Evolutionary conservation across 1,284 basidiomycete species (phyloP), one percentile per base, ranked within the genome.

Genomic region (Ustilago xerochloae): DNA sequence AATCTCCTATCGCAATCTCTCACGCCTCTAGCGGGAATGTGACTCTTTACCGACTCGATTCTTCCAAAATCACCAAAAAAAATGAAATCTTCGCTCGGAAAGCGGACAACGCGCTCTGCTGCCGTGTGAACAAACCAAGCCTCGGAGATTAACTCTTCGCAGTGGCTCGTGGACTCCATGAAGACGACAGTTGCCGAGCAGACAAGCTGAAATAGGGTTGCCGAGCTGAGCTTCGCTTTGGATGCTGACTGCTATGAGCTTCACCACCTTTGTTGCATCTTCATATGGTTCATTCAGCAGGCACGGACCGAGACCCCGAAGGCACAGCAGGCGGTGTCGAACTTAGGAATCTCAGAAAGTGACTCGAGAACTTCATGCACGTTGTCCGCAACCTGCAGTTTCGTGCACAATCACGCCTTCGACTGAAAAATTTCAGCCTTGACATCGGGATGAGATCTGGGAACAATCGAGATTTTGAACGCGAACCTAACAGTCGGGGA

Each of bases 341-440:
- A n/a, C 24, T 6, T 6, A 28, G 24, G 22, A 28, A 26, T 26
- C 15, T 22, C 41, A 43, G 18, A 46, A 46, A 46, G 22, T 39
- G 36, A 39, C 28, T 53, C 35, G 38, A 43, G 15, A 26, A 4
- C 26, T 9, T 54, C 32, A 26, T 65, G 63, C 63, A 65, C 38
- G 63, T 54, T 61, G 50, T 6, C 46, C 22, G 32, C 46, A 48
- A 10, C 38, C 29, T 18, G 47, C 45, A 52, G 38, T 20, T 46
- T 58, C 18, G 22, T 53, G 36, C 51, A 29, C 56, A 55, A 59
- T 65, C 63, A 65, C 56, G 63, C 51, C 51, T 59, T 59, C 28
- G 9, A 5, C 28, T 18, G 29, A 26, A 33, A 54, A 9, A 28
- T 33, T 32, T 35, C 6, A 4, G n/a, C 49, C 36, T 36, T 24